Base-by-base conservation (phyloP, 208 protist genomes). In the Leishmania martiniquensis region DNA sequence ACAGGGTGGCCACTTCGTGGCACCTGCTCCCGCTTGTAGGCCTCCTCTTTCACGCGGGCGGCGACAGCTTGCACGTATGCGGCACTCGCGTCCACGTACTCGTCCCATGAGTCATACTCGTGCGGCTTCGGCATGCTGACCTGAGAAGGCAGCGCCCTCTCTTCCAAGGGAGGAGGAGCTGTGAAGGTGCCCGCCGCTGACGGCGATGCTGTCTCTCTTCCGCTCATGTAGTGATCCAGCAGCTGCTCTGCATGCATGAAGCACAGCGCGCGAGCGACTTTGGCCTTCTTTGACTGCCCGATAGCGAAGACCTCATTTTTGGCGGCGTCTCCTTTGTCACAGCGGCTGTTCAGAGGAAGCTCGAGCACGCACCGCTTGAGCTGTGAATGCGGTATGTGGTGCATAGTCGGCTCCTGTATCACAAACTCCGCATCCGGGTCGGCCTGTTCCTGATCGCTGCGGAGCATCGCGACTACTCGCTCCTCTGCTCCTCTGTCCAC, bases 241-340 rank as follows among this genome's bases (percentile, higher is more conserved):
- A 97, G 87, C 29, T 75, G 45, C 29, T 76, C 70, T 7, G 90
- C 93, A 76, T 97, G 93, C 90, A 95, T 93, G 79, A 80, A 94
- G 75, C 91, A 97, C 7, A 97, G 80, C 25, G 81, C 77, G 44
- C 76, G 76, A 0, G 93, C 88, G 10, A 68, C 71, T 72, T 93
- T 93, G 42, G 78, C 76, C 44, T 88, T 86, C 13, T 47, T 82
- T 17, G 93, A 90, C 65, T 94, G 84, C 22, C 93, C 93, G 32
- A 94, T 81, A 13, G 91, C 93, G 12, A 59, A 55, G 37, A 93
- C 84, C 2, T 66, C 65, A 10, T 69, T 22, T 32, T 32, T 62
- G 10, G 57, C 76, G 2, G 68, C 7, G 20, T 29, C 5, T 17
- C 22, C 52, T 29, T 37, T 37, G 34, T n/a, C 29, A 22, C 34